Evolutionary conservation across 2,329 filamentous ascomycete genomes (phyloP), one percentile per base, ranked within the genome.

Genomic region (Lecanicillium sp.): DNA sequence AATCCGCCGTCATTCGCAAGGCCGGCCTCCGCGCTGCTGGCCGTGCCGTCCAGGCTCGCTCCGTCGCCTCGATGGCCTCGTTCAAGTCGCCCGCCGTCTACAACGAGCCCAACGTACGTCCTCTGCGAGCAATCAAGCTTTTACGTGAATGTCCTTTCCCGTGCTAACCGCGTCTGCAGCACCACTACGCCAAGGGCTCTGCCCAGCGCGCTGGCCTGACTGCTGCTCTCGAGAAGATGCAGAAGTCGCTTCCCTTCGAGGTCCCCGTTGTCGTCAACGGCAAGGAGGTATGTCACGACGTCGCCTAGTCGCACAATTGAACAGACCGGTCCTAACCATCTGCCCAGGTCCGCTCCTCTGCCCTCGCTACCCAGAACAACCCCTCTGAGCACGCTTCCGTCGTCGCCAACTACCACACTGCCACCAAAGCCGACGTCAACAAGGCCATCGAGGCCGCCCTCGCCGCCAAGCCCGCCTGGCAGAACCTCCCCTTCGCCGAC

Each of bases 51-150:
- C 60, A 65, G 58, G 55, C 57, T 50, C 60, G 60, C 54, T 59
- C 60, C 43, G 57, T 63, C 51, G 69, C 83, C 49, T 85, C 82
- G 7, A 74, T 95, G 54, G 90, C 90, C 42, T 77, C 81, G 52
- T 97, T 96, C 78, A 91, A 88, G 73, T 79, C 90, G 44, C 93
- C 93, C 42, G 83, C 83, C 54, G 81, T 96, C 58, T 74, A 80
- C 63, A 98, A 98, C 65, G 93, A 98, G 72, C 89, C 89, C n/a
- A 98, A 96, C 66, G 90, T 95, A 69, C 67, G 87, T 75, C 27
- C 20, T 23, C 6, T 17, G 15, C 4, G 5, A 14, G 14, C 15
- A 32, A 5, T 24, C 35, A 14, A 11, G 5, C 14, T 19, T 17
- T 19, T 24, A 37, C 24, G 19, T 35, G 44, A 44, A 47, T 21